A percentile compares a stretch with the other conserved stretches of the same genome.
These are phyloP conservation scores for Trametes coccinea DNA, from an alignment of 768 basidiomycete species.

Conservation along the genomic window DNA sequence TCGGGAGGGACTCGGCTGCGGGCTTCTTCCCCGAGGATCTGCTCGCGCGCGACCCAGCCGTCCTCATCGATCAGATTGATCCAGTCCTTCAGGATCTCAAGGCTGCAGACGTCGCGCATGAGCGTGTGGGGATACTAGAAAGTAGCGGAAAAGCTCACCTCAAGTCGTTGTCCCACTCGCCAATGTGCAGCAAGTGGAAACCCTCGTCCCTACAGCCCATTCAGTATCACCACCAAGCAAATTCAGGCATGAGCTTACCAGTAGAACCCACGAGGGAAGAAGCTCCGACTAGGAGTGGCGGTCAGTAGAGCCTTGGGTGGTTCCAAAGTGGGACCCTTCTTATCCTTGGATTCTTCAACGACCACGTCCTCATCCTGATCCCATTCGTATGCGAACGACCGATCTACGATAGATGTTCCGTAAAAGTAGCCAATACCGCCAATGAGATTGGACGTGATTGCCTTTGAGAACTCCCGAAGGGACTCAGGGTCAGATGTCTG, in stretches of 20 bases:
- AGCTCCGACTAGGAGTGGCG: constrained; percentile 92
- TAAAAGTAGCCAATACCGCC: constrained; percentile 97
- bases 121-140: background rate
- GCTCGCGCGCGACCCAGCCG: constrained; percentile 95
- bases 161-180: constrained; percentile 91
- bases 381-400: constrained; percentile 86
- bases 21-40: constrained; percentile 95
- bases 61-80: constrained; percentile 88
- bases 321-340: constrained; percentile 63
- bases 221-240: background rate
- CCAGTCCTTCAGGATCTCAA: constrained; percentile 91
- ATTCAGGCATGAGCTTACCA: constrained; percentile 54
- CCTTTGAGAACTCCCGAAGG: constrained; percentile 77
- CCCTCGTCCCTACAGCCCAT: constrained; percentile 80
- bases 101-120: constrained; percentile 40
- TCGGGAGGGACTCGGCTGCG: constrained; percentile 89
- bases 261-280: constrained; percentile 98
- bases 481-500: constrained; percentile 45
- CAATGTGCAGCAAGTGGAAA: constrained; percentile 91
- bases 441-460: constrained; percentile 86
- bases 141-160: constrained; percentile 41
- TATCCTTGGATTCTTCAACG: constrained; percentile 40
- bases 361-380: constrained; percentile 71
- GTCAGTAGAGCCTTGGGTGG: constrained; percentile 80
- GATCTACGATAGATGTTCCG: constrained; percentile 84